phyloP scores from a whole-genome alignment of 306 rosid species.

The Castanea crenata region DNA sequence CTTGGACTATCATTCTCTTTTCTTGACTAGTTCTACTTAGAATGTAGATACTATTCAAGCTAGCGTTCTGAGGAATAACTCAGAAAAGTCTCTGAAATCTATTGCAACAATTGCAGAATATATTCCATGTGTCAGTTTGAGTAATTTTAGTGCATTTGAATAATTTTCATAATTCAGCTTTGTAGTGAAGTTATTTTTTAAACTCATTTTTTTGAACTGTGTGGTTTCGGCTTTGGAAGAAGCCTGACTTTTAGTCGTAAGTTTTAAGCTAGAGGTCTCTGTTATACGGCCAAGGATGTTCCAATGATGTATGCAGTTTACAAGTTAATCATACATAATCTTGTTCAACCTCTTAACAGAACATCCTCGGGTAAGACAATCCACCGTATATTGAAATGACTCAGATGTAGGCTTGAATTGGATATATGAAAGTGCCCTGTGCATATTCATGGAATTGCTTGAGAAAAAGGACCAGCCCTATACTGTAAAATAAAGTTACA shows the following conservation, averaged over 20 bases:
- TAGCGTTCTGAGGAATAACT: conserved; percentile 65
- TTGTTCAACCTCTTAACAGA: conserved; percentile 61
- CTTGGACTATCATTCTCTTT: conserved; percentile 26
- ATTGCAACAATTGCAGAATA: conserved; percentile 67
- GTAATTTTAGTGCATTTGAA: background rate
- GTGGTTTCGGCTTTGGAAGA: conserved; percentile 69
- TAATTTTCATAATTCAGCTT: background rate
- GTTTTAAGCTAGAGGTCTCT: conserved; percentile 73
- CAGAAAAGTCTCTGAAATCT: conserved; percentile 49
- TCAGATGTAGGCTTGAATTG: no score
- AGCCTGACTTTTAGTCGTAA: conserved; percentile 46
- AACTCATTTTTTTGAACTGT: background rate
- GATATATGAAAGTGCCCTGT: no score
- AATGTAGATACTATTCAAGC: conserved; percentile 83
- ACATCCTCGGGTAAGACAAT: conserved; percentile 61
- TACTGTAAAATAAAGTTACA: no score
- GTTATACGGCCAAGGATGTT: conserved; percentile 67
- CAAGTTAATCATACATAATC: conserved; percentile 50
- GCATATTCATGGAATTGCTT: no score
- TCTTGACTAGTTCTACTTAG: conserved; percentile 49
- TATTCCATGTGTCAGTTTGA: conserved; percentile 59
- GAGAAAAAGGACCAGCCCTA: no score
- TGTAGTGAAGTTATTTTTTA: background rate
- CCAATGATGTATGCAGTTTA: conserved; percentile 65
- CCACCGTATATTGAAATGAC: background rate